Conservation (phyloP, 192 early-diverging fungal species). For the Lobosporangium transversale region DNA sequence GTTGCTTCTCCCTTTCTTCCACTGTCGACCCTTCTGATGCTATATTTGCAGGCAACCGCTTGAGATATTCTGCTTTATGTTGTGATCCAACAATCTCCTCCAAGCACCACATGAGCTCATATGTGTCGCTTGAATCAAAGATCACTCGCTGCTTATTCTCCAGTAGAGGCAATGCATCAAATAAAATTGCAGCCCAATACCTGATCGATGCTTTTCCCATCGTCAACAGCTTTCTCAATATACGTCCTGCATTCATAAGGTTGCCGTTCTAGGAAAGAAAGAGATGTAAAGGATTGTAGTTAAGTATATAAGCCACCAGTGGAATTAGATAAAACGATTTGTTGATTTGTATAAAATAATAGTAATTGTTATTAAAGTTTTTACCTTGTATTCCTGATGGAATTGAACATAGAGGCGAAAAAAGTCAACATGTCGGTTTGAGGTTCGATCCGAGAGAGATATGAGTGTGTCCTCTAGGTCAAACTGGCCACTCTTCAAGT, state of each 20-base stretch:
- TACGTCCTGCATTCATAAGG: conserved; percentile 46
- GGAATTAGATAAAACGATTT: too few relatives aligned
- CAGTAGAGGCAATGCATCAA: conserved; percentile 72
- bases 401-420: conserved; percentile 69
- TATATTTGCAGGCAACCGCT: conserved; percentile 18
- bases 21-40: conserved; percentile 4
- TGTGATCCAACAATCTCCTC: conserved; percentile 60
- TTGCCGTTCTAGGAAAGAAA: conserved; percentile 18
- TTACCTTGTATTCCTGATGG: conserved; percentile 56
- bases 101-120: conserved; percentile 72
- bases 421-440: conserved; percentile 62
- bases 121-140: conserved; percentile 65
- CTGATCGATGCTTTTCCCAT: conserved; percentile 60
- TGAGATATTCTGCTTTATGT: conserved; percentile 39
- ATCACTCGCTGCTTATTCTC: conserved; percentile 63
- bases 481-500: conserved; percentile 56
- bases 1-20: conserved; percentile 25
- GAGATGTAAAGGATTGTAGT: not conserved
- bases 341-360: not conserved
- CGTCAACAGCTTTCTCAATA: conserved; percentile 59
- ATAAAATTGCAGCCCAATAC: conserved; percentile 60
- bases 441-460: conserved; percentile 32
- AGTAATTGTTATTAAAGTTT: not conserved
- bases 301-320: too few relatives aligned
- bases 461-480: conserved; percentile 56